Conservation (phyloP, 129 eudicot species). For the Solidago caesia region DNA sequence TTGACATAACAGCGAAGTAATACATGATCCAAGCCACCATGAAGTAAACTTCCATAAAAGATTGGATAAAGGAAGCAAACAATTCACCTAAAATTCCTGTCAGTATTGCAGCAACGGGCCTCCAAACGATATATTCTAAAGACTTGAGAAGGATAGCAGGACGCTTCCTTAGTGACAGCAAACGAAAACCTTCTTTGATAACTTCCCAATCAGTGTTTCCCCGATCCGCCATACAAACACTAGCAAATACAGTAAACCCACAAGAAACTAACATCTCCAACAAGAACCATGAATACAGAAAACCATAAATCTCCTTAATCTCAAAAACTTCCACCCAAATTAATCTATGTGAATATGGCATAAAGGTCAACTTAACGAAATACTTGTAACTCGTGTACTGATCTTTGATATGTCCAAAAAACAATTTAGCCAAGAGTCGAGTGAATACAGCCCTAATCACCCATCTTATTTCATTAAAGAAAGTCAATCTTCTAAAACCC, state of each 20-base stretch:
- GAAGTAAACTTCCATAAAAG: constrained; percentile 75
- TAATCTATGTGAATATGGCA: constrained; percentile 67
- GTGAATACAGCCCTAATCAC: constrained; percentile 69
- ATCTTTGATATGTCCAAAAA: constrained; percentile 60
- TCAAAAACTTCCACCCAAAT: constrained; percentile 64
- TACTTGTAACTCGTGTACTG: constrained; percentile 65
- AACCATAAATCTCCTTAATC: constrained; percentile 41
- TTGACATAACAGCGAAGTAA: constrained; percentile 69
- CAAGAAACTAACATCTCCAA: constrained; percentile 56
- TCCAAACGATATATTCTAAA: constrained; percentile 60
- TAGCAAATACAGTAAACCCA: constrained; percentile 63
- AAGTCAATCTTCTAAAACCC: constrained; percentile 58
- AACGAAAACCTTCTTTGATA: constrained; percentile 67
- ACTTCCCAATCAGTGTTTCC: constrained; percentile 65
- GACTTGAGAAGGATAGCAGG: constrained; percentile 60
- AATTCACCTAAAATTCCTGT: constrained; percentile 45
- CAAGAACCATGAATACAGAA: constrained; percentile 62
- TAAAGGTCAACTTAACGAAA: constrained; percentile 67
- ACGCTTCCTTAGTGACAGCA: constrained; percentile 51
- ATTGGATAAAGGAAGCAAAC: constrained; percentile 52
- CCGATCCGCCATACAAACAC: constrained; percentile 77
- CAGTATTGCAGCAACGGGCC: constrained; percentile 51
- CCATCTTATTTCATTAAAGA: constrained; percentile 64
- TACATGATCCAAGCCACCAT: constrained; percentile 80
- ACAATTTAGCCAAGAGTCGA: constrained; percentile 59